These are phyloP conservation scores for Pseudogymnoascus sp. DNA, from an alignment of 2,329 filamentous ascomycete genomes.

Conservation along the genomic window DNA sequence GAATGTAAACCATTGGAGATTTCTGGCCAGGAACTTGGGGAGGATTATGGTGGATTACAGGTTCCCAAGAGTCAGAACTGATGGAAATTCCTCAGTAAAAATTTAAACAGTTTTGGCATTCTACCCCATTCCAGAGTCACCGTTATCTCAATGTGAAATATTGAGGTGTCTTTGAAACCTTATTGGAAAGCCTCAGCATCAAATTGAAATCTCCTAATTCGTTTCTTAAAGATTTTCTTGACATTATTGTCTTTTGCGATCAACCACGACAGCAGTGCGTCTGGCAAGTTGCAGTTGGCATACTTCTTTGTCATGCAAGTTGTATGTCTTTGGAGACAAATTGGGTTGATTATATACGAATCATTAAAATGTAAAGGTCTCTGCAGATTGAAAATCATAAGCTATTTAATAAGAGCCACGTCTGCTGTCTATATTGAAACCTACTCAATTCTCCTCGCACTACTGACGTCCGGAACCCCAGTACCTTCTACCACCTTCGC, in stretches of 20 bases:
- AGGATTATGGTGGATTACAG: slow-evolving; percentile 18
- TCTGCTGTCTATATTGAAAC: neutral
- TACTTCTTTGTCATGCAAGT: neutral
- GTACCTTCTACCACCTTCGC: slow-evolving; percentile 48
- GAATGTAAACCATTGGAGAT: slow-evolving; percentile 14
- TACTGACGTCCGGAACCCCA: slow-evolving; percentile 43
- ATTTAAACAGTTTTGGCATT: neutral
- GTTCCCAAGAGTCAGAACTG: neutral
- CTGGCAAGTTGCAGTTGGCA: neutral
- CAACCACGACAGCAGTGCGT: neutral
- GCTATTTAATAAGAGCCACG: neutral
- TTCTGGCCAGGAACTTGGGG: slow-evolving; percentile 16
- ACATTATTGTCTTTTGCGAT: neutral
- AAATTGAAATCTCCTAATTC: neutral
- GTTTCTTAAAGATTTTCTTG: neutral
- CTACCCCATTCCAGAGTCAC: neutral
- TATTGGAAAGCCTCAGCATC: neutral
- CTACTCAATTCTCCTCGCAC: slow-evolving; percentile 29
- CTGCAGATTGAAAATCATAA: neutral
- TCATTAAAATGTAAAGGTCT: neutral
- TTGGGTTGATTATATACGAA: neutral
- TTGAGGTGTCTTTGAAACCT: neutral
- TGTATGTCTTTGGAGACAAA: neutral
- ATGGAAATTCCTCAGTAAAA: neutral
- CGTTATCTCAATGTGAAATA: neutral